Evolutionary conservation across 2,329 filamentous ascomycete genomes (phyloP).

Genomic region (Venturia aucupariae): DNA sequence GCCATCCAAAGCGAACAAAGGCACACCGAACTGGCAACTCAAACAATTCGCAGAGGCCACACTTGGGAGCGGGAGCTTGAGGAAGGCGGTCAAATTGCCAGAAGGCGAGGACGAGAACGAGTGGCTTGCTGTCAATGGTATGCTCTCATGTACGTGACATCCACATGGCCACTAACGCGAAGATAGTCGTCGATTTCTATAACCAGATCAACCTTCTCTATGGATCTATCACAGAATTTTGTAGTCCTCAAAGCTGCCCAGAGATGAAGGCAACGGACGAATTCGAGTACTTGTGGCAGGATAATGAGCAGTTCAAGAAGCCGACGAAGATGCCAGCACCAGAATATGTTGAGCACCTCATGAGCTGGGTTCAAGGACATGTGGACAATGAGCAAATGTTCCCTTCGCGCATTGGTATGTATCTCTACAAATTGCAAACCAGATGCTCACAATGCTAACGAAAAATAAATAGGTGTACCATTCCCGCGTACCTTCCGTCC

Average conservation of each 20-base stretch:
- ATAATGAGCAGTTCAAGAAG: constrained; percentile 84
- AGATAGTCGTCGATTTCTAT: constrained; percentile 94
- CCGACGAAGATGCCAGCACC: constrained; percentile 98
- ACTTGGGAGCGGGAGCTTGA: constrained; percentile 83
- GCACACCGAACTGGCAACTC: constrained; percentile 84
- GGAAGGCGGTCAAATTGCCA: constrained; percentile 92
- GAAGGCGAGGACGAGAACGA: constrained; percentile 97
- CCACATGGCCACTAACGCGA: constrained; percentile 18
- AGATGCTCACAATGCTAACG: constrained; percentile 11
- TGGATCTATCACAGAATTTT: constrained; percentile 98
- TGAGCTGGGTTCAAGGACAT: constrained; percentile 91
- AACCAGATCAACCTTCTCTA: constrained; percentile 99
- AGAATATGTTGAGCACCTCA: constrained; percentile 94
- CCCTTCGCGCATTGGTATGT: constrained; percentile 76
- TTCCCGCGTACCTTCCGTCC: constrained; percentile 86
- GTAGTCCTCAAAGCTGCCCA: constrained; percentile 90
- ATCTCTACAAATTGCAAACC: constrained; percentile 1
- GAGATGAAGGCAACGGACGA: constrained; percentile 99
- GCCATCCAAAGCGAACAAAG: constrained; percentile 67
- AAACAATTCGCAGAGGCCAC: constrained; percentile 98
- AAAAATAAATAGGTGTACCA: constrained; percentile 57
- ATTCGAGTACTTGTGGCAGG: constrained; percentile 99
- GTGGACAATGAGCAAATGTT: constrained; percentile 95
- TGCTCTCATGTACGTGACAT: constrained; percentile 21
- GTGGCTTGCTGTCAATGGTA: constrained; percentile 96